Evolutionary conservation across 2,329 filamentous ascomycete species (phyloP).

Genomic region (Epichloe amarillans): DNA sequence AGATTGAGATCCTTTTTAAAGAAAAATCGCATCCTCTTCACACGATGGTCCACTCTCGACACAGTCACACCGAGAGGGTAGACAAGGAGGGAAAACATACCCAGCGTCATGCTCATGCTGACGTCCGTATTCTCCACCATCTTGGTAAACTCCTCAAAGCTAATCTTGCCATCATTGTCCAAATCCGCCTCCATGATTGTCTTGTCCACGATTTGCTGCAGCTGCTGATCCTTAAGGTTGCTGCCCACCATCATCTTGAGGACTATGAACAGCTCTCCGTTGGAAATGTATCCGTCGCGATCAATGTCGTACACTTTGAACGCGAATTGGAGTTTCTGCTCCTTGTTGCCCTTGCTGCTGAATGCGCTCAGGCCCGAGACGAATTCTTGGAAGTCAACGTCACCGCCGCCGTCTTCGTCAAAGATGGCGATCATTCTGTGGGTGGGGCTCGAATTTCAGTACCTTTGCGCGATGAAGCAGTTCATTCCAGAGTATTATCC

Average conservation of each 20-base stretch:
- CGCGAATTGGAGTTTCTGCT: conserved; percentile 93
- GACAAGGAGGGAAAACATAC: conserved; percentile 26
- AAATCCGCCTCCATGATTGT: conserved; percentile 99
- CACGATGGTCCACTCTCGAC: no score
- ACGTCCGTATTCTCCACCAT: conserved; percentile 94
- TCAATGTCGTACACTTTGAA: conserved; percentile 99
- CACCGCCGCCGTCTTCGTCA: conserved; percentile 93
- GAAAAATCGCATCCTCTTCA: background rate
- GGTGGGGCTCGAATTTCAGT: background rate
- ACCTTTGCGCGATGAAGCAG: background rate
- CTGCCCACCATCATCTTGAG: conserved; percentile 99
- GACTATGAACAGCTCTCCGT: conserved; percentile 97
- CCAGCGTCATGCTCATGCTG: conserved; percentile 62
- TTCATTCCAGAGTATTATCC: no score
- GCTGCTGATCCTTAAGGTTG: conserved; percentile 96
- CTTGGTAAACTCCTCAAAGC: conserved; percentile 96
- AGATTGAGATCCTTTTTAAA: background rate
- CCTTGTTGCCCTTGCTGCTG: conserved; percentile 96
- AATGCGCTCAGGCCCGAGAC: conserved; percentile 91
- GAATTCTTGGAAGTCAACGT: conserved; percentile 98
- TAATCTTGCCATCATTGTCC: conserved; percentile 94
- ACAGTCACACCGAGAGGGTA: background rate
- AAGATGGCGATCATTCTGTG: conserved; percentile 97
- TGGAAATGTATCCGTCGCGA: conserved; percentile 95
- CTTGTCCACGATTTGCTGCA: conserved; percentile 99